phyloP scores from a whole-genome alignment of 257 asterid species.

The Przewalskia tangutica region DNA sequence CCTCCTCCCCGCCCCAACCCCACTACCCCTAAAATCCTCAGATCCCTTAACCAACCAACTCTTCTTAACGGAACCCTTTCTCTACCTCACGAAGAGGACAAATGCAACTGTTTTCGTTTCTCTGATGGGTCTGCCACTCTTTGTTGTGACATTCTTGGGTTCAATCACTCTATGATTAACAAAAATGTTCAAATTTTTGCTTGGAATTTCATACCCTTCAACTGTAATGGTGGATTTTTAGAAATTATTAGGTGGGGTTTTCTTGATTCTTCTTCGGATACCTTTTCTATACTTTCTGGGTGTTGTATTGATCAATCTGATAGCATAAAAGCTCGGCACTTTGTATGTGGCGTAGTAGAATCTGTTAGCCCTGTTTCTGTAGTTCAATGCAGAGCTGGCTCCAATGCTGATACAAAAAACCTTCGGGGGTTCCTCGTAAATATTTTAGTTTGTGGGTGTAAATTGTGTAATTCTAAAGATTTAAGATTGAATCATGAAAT shows the following conservation, averaged over 20 bases:
- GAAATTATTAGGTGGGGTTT: conserved; percentile 71
- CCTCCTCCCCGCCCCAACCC: conserved; percentile 9
- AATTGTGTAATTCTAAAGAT: conserved; percentile 34
- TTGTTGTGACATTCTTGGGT: conserved; percentile 67
- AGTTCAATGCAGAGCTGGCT: conserved; percentile 41
- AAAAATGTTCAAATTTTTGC: conserved; percentile 31
- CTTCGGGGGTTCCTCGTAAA: conserved; percentile 59
- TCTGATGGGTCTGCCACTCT: conserved; percentile 41
- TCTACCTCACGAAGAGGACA: conserved; percentile 21
- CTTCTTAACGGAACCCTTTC: conserved; percentile 45
- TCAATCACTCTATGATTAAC: conserved; percentile 39
- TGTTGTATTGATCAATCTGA: conserved; percentile 12
- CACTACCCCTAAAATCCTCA: conserved; percentile 32
- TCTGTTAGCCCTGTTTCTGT: conserved; percentile 54
- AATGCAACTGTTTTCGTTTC: conserved; percentile 56
- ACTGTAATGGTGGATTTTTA: conserved; percentile 43
- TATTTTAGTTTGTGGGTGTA: conserved; percentile 59
- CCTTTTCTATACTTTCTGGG: conserved; percentile 25
- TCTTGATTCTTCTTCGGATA: conserved; percentile 14
- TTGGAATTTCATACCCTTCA: conserved; percentile 73
- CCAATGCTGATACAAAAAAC: conserved; percentile 10
- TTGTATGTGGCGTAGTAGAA: conserved; percentile 42
- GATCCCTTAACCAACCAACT: conserved; percentile 37
- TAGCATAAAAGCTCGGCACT: conserved; percentile 11
- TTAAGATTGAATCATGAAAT: conserved; percentile 8